Percentiles rank a stretch among this genome's conserved stretches.
Conservation (phyloP, 2,329 filamentous ascomycete genomes). For the Aspergillus sp. region DNA sequence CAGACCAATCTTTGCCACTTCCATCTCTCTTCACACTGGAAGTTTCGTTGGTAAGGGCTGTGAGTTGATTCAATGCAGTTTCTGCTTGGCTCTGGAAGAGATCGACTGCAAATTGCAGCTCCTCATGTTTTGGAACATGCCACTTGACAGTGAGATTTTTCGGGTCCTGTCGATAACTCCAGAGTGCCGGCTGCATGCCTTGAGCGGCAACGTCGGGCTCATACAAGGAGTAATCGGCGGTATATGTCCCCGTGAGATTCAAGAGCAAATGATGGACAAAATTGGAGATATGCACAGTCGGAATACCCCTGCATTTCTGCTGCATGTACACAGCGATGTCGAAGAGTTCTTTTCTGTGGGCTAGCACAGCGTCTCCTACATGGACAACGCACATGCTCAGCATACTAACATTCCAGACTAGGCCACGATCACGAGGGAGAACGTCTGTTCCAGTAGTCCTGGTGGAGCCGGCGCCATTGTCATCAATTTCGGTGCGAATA, state of each 20-base stretch:
- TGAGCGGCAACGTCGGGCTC: slow-evolving; percentile 70
- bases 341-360: slow-evolving; percentile 84
- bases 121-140: slow-evolving; percentile 78
- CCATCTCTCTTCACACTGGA: slow-evolving; percentile 85
- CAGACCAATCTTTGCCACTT: slow-evolving; percentile 98
- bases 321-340: slow-evolving; percentile 96
- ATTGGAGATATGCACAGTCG: slow-evolving; percentile 94
- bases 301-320: slow-evolving; percentile 86
- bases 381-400: slow-evolving; percentile 98
- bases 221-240: slow-evolving; percentile 82
- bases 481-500: slow-evolving; percentile 94
- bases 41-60: slow-evolving; percentile 74
- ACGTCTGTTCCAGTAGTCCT: slow-evolving; percentile 92
- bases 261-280: slow-evolving; percentile 94
- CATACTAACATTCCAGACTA: slow-evolving; percentile 97
- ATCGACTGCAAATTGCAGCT: slow-evolving; percentile 85
- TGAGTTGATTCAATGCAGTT: slow-evolving; percentile 70
- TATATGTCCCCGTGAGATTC: slow-evolving; percentile 92
- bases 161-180: slow-evolving; percentile 76
- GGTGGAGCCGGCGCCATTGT: slow-evolving; percentile 92
- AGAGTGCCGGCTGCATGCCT: slow-evolving; percentile 74
- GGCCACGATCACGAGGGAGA: slow-evolving; percentile 81
- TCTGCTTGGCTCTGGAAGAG: slow-evolving; percentile 82
- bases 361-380: slow-evolving; percentile 83
- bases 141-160: slow-evolving; percentile 79